Evolutionary conservation across 345 rosid genomes (phyloP), one percentile per base, ranked within the genome.

Genomic region (Syzygium oleosum): DNA sequence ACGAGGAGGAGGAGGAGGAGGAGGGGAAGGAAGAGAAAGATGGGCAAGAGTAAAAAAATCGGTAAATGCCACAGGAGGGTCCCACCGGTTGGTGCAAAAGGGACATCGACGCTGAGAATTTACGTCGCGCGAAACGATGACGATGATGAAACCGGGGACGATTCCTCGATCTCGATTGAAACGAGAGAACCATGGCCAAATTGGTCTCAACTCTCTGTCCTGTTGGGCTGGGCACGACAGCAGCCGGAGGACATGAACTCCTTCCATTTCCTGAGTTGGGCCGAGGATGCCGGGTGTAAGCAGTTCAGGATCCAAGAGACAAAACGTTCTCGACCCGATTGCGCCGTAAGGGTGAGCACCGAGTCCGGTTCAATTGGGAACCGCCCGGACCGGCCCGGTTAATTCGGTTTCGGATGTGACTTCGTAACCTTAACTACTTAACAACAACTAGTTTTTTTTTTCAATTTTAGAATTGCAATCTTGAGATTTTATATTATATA

Each of bases 301-400:
- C 58, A 54, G 3, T 54, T 54, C 58, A 21, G 56, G 19, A 17
- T 53, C 56, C 56, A 53, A 6, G 46, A 43, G 65, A 29, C 6
- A 31, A 9, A 5, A 7, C 7, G 3, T 19, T 17, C 46, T 34
- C 9, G 46, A 10, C 25, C 46, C 43, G 23, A 34, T 9, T 4
- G 5, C 79, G 0, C 79, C 13, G 34, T 16, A 7, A 65, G 41
- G 22, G 46, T 0, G 0, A 16, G 46, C 46, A 31, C 3, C 0
- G 2, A 34, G 79, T 31, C 34, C 12, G 46, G 23, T 31, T 68
- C 79, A 1, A 68, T 68, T 2, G 12, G 12, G 3, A 34, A 12
- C 68, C 31, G 1, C 15, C 16, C 17, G 7, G n/a, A 68, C 5
- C 6, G 1, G 12, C 12, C 1, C 2, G 1, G 2, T 8, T 12